Percentiles rank a stretch among this genome's conserved stretches.
phyloP scores from a whole-genome alignment of 305 asterid genomes.

The Fraxinus platypoda region DNA sequence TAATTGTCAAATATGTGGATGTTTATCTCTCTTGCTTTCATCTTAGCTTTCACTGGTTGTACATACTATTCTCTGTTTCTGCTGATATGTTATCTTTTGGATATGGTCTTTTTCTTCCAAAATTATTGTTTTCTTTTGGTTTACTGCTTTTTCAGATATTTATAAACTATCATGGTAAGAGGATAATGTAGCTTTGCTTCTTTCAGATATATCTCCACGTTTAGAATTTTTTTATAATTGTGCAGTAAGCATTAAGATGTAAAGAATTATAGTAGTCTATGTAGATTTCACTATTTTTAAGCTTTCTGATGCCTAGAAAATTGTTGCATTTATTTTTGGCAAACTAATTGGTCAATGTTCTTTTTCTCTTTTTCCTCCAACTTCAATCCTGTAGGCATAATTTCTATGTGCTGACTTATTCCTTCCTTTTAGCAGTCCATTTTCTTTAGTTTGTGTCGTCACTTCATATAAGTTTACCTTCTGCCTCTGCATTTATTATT shows the following conservation, averaged over 20 bases:
- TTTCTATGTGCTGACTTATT: background rate
- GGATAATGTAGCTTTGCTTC: background rate
- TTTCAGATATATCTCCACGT: background rate
- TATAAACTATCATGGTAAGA: background rate
- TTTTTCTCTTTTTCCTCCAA: background rate
- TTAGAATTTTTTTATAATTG: background rate
- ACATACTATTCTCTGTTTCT: background rate
- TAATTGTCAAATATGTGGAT: background rate
- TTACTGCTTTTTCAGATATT: background rate
- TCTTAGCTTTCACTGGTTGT: background rate
- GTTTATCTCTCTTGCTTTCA: background rate
- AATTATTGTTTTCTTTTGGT: background rate
- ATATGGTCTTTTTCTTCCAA: background rate
- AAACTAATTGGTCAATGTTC: background rate
- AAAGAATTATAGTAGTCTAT: background rate
- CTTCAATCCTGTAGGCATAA: background rate
- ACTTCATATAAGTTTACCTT: constrained; percentile 8
- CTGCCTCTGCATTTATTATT: background rate
- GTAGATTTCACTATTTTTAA: background rate
- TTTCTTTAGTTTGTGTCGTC: background rate
- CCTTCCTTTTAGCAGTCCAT: background rate
- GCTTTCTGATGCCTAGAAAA: background rate
- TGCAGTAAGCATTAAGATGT: background rate
- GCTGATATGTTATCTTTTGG: background rate
- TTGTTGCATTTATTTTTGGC: background rate